Base-by-base conservation (phyloP, 371 early-diverging fungal species). In the Mucor sp. region DNA sequence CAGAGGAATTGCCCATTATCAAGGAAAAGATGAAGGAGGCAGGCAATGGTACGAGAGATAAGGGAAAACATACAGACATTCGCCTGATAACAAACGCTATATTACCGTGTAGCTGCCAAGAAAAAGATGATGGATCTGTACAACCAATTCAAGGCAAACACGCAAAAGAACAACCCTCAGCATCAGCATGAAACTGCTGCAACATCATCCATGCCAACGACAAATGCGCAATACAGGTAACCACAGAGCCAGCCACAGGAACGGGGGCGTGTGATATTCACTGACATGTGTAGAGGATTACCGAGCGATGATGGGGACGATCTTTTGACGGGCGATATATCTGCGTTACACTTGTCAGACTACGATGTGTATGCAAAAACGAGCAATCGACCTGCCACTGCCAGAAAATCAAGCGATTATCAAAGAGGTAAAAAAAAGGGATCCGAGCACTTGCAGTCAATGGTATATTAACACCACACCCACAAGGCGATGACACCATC, bases 1-100 rank as follows among this genome's bases (percentile, higher is more conserved):
- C 63, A 78, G 81, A 83, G 59, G 84, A 83, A 35, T 39, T 83
- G 15, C 84, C 84, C 8, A 65, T 83, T 9, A 83, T 83, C 50
- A 83, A 83, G 62, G 84, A 81, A 62, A 75, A 74, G 23, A 71
- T 83, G 43, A 79, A 75, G 17, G 81, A 83, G 67, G 84, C 80
- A 62, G 84, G 80, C 33, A 81, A 77, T 66, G 81, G 83, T 83
- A 74, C 58, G 58, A 33, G 5, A 60, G 7, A 35, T 25, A 6
- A 30, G 32, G n/a, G 21, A 41, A 17, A 1, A 12, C 37, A 39
- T 14, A 1, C 17, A 15, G 15, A 17, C 1, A 8, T 14, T 63
- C n/a, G 41, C 19, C 47, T 25, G 25, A 12, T 32, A 12, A 21
- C 21, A 35, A 8, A 60, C 4, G 4, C 21, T 19, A 27, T 43